These are phyloP conservation scores for Rhizoclosmatium sp. DNA, from an alignment of 192 early-diverging fungal species.

Conservation along the genomic window DNA sequence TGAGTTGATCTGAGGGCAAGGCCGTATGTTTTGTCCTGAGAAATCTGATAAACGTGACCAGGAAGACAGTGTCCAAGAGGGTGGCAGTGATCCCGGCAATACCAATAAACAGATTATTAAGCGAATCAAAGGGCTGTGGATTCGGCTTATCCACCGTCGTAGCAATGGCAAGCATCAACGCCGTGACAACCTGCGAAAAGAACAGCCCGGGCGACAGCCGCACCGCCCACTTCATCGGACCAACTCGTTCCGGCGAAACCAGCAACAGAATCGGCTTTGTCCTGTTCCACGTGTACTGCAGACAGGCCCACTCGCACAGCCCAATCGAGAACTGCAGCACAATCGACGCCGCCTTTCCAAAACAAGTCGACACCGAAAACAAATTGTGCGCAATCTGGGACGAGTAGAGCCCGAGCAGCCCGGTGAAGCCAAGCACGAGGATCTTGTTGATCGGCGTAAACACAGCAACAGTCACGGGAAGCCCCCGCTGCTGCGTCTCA, in stretches of 20 bases:
- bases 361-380: no score
- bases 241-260: background rate
- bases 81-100: no score
- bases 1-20: slow-evolving; percentile 3
- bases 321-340: no score
- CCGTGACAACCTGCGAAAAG: background rate
- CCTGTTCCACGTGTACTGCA: background rate
- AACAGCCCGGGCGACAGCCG: background rate
- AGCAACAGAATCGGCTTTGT: background rate
- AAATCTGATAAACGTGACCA: no score
- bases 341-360: no score
- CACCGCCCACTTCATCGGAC: background rate
- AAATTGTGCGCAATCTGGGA: no score
- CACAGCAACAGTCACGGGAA: background rate
- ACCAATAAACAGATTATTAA: no score
- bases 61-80: no score
- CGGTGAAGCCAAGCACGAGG: background rate
- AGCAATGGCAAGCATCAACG: background rate
- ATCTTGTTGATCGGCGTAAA: background rate
- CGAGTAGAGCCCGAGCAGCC: no score
- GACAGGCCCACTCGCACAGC: no score
- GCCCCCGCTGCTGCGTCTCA: background rate
- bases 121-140: no score
- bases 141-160: background rate
- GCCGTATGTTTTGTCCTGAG: no score